Percentiles rank a stretch among this genome's conserved stretches.
These are phyloP conservation scores for Allium fistulosum DNA, from an alignment of 106 monocot genomes.

Conservation along the genomic window DNA sequence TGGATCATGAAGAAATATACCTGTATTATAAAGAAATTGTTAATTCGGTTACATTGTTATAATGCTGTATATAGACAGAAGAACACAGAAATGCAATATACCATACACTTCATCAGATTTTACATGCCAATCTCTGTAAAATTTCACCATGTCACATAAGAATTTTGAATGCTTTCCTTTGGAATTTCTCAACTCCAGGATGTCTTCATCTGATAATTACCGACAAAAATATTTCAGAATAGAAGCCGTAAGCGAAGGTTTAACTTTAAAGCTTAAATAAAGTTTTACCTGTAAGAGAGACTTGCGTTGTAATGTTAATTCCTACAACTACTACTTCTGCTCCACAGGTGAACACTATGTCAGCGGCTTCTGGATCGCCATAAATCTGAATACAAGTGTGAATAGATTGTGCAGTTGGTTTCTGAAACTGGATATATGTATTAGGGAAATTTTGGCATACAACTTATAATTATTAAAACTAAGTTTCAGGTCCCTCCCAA, in stretches of 20 bases:
- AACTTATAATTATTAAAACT: neutral
- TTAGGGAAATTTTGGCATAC: neutral
- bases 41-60: neutral
- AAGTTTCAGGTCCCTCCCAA: neutral
- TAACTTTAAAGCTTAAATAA: neutral
- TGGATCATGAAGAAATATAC: conserved; percentile 85
- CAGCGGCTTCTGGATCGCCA: conserved; percentile 95
- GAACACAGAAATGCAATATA: conserved; percentile 1
- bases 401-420: too few species aligned
- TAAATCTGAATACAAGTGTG: conserved; percentile 38
- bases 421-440: too few species aligned
- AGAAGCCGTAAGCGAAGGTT: neutral
- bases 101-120: conserved; percentile 85
- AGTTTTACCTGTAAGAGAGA: conserved; percentile 53
- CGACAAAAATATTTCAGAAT: too few species aligned
- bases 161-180: conserved; percentile 67
- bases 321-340: conserved; percentile 82
- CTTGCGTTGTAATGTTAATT: conserved; percentile 93
- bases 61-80: neutral
- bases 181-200: conserved; percentile 54
- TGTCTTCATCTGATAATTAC: conserved; percentile 52
- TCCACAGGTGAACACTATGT: conserved; percentile 84
- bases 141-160: conserved; percentile 64
- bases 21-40: conserved; percentile 13
- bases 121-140: conserved; percentile 90